Evolutionary conservation across 257 asterid genomes (phyloP), one percentile per base, ranked within the genome.

Genomic region (Leonotis leonurus): DNA sequence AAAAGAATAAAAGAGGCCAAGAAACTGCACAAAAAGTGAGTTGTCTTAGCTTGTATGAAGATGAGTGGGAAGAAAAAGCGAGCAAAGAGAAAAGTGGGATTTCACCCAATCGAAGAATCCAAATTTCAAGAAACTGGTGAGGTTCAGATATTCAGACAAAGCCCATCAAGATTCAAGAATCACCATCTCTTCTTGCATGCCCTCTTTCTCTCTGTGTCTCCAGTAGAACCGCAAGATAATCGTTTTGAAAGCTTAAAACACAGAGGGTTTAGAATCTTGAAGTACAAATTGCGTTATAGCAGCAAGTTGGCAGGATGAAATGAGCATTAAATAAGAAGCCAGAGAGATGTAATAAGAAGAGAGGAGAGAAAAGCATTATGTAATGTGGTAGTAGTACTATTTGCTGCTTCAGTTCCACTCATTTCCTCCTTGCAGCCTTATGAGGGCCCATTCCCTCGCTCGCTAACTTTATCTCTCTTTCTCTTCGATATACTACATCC

Each of bases 371-470:
- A 37, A 24, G 44, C n/a, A 56, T 50, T 43, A 21, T 56, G n/a
- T n/a, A n/a, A 12, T 57, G 45, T 16, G 17, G 50, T 44, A 9
- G 10, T 10, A 48, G 2, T 75, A 43, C 75, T 65, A 70, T 70
- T 73, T 81, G 61, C 55, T 70, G 75, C 66, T 70, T 84, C 85
- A 75, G 79, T 75, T 77, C 89, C 90, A 88, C 95, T 88, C 88
- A 83, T 89, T 83, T 82, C 81, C 81, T 63, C 26, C 58, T 73
- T 73, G 88, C 95, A 85, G 93, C 87, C 86, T 86, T 85, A 73
- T 26, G 60, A 67, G 86, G 90, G 87, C 73, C 88, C 86, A 71
- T 46, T 20, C 8, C 22, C 7, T 21, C 6, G 49, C 6, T 49
- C 18, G 40, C 21, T 48, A n/a, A n/a, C 50, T 64, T 13, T 41